Evolutionary conservation across 257 asterid species (phyloP).

Genomic region (Solanum neorickii): DNA sequence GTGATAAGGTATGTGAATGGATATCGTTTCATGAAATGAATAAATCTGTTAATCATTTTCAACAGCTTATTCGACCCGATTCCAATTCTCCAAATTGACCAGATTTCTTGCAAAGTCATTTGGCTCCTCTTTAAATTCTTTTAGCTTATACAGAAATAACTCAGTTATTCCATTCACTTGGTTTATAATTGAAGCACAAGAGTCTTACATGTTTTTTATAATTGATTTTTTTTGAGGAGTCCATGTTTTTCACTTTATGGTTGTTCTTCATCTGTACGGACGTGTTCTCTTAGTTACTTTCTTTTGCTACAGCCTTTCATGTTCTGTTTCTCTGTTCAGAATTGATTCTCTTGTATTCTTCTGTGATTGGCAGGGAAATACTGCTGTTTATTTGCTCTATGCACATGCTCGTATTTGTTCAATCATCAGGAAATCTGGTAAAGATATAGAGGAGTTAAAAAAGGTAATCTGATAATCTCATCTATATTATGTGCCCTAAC

Average conservation of each 20-base stretch:
- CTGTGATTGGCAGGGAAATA: conserved; percentile 70
- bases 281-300: background rate
- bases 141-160: background rate
- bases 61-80: background rate
- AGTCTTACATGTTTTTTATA: background rate
- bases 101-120: background rate
- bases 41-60: background rate
- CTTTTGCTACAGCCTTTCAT: background rate
- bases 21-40: background rate
- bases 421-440: conserved; percentile 80
- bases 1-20: conserved; percentile 54
- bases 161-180: background rate
- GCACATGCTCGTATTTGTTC: conserved; percentile 99
- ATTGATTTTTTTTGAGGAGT: background rate
- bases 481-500: background rate
- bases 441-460: conserved; percentile 67
- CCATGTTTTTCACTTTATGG: background rate
- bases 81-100: background rate
- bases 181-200: background rate
- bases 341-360: background rate
- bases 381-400: conserved; percentile 89
- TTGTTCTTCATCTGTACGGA: background rate
- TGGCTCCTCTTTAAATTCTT: background rate
- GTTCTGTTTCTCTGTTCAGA: background rate
- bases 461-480: conserved; percentile 25